Evolutionary conservation across 306 rosid species (phyloP).

Genomic region (Glycyrrhiza uralensis): DNA sequence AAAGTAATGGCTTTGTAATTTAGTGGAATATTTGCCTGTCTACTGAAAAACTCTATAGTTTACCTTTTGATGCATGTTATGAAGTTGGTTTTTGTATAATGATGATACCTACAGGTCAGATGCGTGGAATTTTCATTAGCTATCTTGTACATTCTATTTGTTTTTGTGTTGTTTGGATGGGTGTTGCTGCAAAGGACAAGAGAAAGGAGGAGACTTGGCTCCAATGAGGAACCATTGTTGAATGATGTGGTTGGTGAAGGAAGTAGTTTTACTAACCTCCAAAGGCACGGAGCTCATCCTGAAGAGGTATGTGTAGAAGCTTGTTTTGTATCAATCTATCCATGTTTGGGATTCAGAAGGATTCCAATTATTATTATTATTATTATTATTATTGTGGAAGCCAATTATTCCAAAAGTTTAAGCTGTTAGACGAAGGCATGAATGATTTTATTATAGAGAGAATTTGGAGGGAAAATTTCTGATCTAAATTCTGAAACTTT

Average conservation of each 20-base stretch:
- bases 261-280: constrained; percentile 36
- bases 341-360: constrained; percentile 12
- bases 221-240: constrained; percentile 63
- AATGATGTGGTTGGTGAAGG: constrained; percentile 42
- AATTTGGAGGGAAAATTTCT: no score
- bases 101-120: constrained; percentile 52
- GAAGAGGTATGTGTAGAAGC: constrained; percentile 43
- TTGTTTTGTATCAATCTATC: neutral
- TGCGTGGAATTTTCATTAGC: constrained; percentile 78
- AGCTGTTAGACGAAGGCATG: constrained; percentile 1
- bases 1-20: constrained; percentile 11
- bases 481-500: no score
- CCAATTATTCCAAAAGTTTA: neutral
- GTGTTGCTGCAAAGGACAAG: constrained; percentile 48
- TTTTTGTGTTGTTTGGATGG: constrained; percentile 77
- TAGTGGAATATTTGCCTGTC: neutral
- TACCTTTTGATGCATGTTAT: constrained; percentile 17
- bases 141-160: constrained; percentile 56
- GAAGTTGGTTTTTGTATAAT: constrained; percentile 26
- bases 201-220: constrained; percentile 47
- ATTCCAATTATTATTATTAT: neutral
- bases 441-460: constrained; percentile 2
- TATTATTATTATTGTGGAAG: neutral
- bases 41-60: neutral
- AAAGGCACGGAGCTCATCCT: constrained; percentile 40